phyloP scores from a whole-genome alignment of 306 rosid genomes.

The Vicia villosa region DNA sequence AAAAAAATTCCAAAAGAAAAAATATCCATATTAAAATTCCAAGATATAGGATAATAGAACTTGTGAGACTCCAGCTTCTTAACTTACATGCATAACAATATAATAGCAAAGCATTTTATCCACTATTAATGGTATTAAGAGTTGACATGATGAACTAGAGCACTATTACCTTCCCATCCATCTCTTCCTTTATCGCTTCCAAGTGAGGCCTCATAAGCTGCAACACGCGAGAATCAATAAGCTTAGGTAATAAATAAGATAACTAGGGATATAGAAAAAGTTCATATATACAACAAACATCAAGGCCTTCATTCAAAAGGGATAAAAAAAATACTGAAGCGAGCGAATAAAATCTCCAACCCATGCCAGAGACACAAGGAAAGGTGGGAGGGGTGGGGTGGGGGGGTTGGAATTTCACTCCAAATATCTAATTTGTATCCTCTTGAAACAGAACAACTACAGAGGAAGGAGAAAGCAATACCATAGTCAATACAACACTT shows the following conservation, averaged over 20 bases:
- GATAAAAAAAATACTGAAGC: neutral
- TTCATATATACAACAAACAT: neutral
- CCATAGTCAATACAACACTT: conserved; percentile 2
- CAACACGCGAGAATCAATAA: conserved; percentile 29
- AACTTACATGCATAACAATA: conserved; percentile 11
- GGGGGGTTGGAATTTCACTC: neutral
- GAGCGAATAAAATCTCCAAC: conserved; percentile 4
- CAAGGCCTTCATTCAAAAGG: neutral
- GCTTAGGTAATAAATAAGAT: conserved; percentile 13
- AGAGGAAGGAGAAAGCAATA: conserved; percentile 9
- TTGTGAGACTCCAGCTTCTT: neutral
- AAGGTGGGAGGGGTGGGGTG: too few relatives aligned
- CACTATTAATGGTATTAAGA: conserved; percentile 3
- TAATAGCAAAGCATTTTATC: conserved; percentile 6
- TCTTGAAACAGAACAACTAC: conserved; percentile 17
- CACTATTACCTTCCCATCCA: conserved; percentile 64
- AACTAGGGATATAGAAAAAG: conserved; percentile 8
- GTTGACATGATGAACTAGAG: conserved; percentile 21
- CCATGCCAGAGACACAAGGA: neutral
- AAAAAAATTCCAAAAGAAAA: neutral
- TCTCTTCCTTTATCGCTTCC: conserved; percentile 58
- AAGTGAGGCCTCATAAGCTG: conserved; percentile 79
- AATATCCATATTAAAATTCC: conserved; percentile 2
- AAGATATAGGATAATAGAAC: neutral
- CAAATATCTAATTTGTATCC: conserved; percentile 18